Evolutionary conservation across 2,329 filamentous ascomycete species (phyloP), one percentile per base, ranked within the genome.

Genomic region (Volutella citrinella): DNA sequence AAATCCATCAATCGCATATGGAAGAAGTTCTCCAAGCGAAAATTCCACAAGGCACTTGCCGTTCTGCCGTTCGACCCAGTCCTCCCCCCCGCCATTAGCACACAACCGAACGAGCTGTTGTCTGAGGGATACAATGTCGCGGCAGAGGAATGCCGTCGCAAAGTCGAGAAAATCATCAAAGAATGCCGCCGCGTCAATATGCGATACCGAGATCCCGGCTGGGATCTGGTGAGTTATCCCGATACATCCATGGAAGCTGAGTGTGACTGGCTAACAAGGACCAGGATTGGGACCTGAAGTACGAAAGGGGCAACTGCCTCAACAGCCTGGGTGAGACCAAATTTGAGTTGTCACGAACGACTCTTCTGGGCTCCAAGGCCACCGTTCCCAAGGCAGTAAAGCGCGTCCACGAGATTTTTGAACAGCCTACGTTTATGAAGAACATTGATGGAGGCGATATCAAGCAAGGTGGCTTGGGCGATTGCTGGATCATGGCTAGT

Each of bases 401-500:
- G 63, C 74, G 85, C 33, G 75, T 75, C 1, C 68, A 87, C 64
- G 83, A 88, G 55, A 84, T 88, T 23, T 89, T 83, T 48, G 82
- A 87, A 45, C 78, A 80, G 14, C 83, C 84, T 1, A 79, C 74
- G 4, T 91, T 91, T 55, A 64, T 78, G 62, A 60, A 66, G 31
- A 80, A 78, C 31, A 68, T 87, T 38, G 78, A 80, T 46, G 80
- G 82, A 10, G 78, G 80, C 36, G 86, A 93, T 56, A 78, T 90
- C 38, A 84, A 86, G 52, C 87, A 93, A 52, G 87, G 87, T 4
- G 74, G 72, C 24, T 74, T 84, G 22, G 87, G 86, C n/a, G 79
- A 91, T 53, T 93, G 87, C 64, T 91, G 86, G 85, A 76, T 89
- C 32, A 82, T 93, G 62, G 84, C 87, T 7, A 83, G 83, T 15